Evolutionary conservation across 2,329 filamentous ascomycete species (phyloP).

Genomic region (Chrysosphaeria jannelii): DNA sequence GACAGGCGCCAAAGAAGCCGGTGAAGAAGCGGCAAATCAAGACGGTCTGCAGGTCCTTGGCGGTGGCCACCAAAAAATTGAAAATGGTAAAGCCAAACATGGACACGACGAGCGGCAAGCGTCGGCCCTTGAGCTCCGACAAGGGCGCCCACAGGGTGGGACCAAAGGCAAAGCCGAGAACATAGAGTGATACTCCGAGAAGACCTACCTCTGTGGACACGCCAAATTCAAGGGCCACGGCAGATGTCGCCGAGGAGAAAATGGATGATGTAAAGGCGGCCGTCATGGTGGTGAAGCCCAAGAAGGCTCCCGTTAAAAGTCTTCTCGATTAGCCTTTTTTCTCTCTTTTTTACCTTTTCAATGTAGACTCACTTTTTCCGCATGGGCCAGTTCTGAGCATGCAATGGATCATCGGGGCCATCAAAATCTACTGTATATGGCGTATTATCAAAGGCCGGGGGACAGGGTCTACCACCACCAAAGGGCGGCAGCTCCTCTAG

Average conservation of each 20-base stretch:
- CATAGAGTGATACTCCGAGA: slow-evolving; percentile 36
- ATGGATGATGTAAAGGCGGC: slow-evolving; percentile 46
- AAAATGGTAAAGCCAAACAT: slow-evolving; percentile 43
- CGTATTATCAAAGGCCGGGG: slow-evolving; percentile 35
- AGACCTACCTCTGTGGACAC: slow-evolving; percentile 31
- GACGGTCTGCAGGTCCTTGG: slow-evolving; percentile 37
- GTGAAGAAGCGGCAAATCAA: slow-evolving; percentile 43
- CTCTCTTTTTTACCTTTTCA: too few relatives aligned
- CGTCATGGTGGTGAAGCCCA: slow-evolving; percentile 44
- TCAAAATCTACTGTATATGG: slow-evolving; percentile 62
- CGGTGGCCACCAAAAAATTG: slow-evolving; percentile 30
- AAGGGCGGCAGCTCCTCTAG: slow-evolving; percentile 35
- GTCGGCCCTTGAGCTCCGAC: slow-evolving; percentile 39
- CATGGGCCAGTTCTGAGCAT: slow-evolving; percentile 66
- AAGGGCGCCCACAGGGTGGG: slow-evolving; percentile 44
- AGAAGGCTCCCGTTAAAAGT: slow-evolving; percentile 32
- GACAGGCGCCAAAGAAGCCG: slow-evolving; percentile 41
- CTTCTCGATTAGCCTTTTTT: too few relatives aligned
- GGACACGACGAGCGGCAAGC: slow-evolving; percentile 25
- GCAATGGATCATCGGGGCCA: slow-evolving; percentile 52
- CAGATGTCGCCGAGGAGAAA: slow-evolving; percentile 33
- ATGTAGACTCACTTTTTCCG: slow-evolving; percentile 58
- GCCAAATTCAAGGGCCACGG: slow-evolving; percentile 24
- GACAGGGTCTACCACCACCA: slow-evolving; percentile 45
- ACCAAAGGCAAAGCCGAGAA: slow-evolving; percentile 41